Evolutionary conservation across 257 asterid genomes (phyloP).

Genomic region (Catharanthus roseus): DNA sequence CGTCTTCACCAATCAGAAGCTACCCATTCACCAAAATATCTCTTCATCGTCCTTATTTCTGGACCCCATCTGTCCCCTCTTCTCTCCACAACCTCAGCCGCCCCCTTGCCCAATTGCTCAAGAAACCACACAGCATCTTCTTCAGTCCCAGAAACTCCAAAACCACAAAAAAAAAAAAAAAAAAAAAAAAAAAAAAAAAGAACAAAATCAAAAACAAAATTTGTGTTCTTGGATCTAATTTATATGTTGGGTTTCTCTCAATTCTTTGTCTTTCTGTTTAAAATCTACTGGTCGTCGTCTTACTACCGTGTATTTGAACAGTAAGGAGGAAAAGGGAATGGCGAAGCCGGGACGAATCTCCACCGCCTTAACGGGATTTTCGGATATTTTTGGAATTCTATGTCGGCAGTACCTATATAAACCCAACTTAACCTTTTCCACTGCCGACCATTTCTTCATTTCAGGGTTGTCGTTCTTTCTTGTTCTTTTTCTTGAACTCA

Average conservation of each 20-base stretch:
- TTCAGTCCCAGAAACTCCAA: neutral
- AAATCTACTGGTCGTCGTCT: neutral
- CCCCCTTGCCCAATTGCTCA: too few species aligned
- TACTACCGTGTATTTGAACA: slow-evolving; percentile 13
- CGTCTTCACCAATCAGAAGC: neutral
- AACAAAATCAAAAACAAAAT: too few species aligned
- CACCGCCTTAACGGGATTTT: slow-evolving; percentile 45
- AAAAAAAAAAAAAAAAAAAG: too few species aligned
- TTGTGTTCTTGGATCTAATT: too few species aligned
- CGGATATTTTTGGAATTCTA: slow-evolving; percentile 19
- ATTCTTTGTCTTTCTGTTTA: neutral
- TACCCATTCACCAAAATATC: neutral
- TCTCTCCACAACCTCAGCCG: neutral
- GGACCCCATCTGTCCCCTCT: neutral
- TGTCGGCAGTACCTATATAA: slow-evolving; percentile 49
- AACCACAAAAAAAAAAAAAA: neutral
- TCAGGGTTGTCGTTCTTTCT: neutral
- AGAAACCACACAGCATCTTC: slow-evolving; percentile 1
- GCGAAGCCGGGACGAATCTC: slow-evolving; percentile 23
- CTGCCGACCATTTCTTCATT: slow-evolving; percentile 23
- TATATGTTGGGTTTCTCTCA: too few species aligned
- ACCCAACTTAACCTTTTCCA: slow-evolving; percentile 12
- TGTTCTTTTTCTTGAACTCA: neutral
- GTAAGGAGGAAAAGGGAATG: slow-evolving; percentile 10
- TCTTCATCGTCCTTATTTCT: neutral